Evolutionary conservation across 352 stramenopile species (phyloP).

Genomic region (Thalassiosira livingstoniorum): DNA sequence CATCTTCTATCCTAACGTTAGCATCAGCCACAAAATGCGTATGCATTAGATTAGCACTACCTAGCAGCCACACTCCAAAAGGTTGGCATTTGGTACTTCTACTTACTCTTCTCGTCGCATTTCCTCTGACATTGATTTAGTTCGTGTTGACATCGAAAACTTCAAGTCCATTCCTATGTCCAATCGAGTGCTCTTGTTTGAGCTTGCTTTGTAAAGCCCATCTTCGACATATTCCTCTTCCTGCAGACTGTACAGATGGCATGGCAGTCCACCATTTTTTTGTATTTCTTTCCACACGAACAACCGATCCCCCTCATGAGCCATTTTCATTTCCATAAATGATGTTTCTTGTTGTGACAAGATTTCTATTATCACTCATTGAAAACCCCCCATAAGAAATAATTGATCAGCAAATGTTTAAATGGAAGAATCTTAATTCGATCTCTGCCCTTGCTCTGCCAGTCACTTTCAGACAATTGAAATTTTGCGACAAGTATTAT

Average conservation of each 20-base stretch:
- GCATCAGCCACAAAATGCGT: background rate
- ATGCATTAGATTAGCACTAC: background rate
- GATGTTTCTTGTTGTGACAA: background rate
- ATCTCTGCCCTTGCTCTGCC: background rate
- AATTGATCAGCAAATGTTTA: background rate
- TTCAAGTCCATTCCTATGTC: background rate
- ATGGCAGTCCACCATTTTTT: constrained; percentile 49
- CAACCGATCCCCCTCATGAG: background rate
- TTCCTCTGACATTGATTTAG: constrained; percentile 8
- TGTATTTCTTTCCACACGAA: constrained; percentile 57
- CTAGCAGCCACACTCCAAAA: too few species aligned
- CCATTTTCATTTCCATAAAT: background rate
- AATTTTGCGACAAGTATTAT: background rate
- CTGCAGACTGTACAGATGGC: background rate
- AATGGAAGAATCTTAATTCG: background rate
- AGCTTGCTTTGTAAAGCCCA: background rate
- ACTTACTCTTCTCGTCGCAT: constrained; percentile 2
- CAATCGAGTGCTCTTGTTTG: background rate
- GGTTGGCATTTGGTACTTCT: background rate
- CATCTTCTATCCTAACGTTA: constrained; percentile 7
- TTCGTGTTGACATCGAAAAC: constrained; percentile 18
- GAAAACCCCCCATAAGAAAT: background rate
- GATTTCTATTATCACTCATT: background rate
- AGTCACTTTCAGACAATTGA: background rate
- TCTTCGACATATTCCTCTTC: background rate